phyloP scores from a whole-genome alignment of 2,329 filamentous ascomycete species.

The Fusarium domesticum region DNA sequence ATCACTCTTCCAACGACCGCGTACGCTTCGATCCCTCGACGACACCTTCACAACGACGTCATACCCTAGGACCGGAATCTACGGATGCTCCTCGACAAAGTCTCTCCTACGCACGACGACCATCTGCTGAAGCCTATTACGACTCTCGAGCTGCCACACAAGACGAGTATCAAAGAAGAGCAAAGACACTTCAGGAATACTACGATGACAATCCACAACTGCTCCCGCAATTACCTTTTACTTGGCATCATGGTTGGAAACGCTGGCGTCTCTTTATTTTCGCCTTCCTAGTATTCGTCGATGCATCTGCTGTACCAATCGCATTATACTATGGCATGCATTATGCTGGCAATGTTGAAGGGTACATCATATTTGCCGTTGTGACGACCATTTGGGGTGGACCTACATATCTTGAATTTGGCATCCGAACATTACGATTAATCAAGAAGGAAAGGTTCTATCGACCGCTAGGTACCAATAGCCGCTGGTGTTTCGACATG shows the following conservation, averaged over 20 bases:
- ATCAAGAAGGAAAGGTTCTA: constrained; percentile 49
- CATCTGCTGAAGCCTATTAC: constrained; percentile 38
- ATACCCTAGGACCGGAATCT: constrained; percentile 14
- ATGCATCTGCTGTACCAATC: constrained; percentile 45
- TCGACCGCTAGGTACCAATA: constrained; percentile 46
- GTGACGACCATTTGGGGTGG: constrained; percentile 55
- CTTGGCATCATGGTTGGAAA: constrained; percentile 40
- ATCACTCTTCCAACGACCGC: constrained; percentile 9
- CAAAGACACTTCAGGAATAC: constrained; percentile 38
- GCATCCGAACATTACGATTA: constrained; percentile 46
- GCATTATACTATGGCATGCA: constrained; percentile 51
- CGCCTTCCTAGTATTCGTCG: constrained; percentile 47
- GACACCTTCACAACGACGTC: constrained; percentile 9
- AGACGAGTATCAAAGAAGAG: constrained; percentile 36
- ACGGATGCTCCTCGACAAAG: constrained; percentile 30
- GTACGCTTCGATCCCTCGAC: constrained; percentile 21
- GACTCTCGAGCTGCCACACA: constrained; percentile 39
- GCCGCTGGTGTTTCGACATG: constrained; percentile 50
- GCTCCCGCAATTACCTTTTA: constrained; percentile 41
- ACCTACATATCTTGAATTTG: constrained; percentile 54
- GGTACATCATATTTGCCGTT: constrained; percentile 48
- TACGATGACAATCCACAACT: constrained; percentile 39
- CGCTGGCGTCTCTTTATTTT: constrained; percentile 47
- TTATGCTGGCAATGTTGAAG: constrained; percentile 39
- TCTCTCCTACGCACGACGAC: constrained; percentile 36